A percentile compares a stretch with the other conserved stretches of the same genome.
phyloP scores from a whole-genome alignment of 306 rosid species.

The Cucumis sativus region DNA sequence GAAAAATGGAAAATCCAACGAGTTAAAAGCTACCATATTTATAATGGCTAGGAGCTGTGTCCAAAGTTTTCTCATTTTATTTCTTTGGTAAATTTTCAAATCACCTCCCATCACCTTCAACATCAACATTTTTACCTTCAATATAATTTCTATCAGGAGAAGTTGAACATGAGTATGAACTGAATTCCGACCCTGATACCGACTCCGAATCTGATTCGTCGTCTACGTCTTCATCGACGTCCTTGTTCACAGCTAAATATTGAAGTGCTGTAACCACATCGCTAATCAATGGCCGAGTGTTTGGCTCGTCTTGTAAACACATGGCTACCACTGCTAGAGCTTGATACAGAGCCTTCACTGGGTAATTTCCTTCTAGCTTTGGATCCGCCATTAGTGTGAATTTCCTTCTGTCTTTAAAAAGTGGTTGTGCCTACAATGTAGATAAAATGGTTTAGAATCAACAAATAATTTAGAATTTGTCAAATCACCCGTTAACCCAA shows the following conservation, averaged over 20 bases:
- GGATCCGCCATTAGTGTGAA: constrained; percentile 53
- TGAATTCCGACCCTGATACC: neutral
- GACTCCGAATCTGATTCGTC: neutral
- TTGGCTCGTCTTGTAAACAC: constrained; percentile 78
- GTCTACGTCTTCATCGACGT: constrained; percentile 12
- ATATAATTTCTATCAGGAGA: constrained; percentile 6
- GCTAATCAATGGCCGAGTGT: constrained; percentile 59
- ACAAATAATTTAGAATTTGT: neutral
- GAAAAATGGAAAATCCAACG: no score
- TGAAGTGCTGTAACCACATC: constrained; percentile 75
- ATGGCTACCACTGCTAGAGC: constrained; percentile 92
- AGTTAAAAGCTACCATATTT: no score
- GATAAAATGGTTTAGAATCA: neutral
- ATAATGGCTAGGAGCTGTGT: no score
- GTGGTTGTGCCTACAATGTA: constrained; percentile 63
- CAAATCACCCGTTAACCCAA: no score
- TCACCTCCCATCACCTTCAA: neutral
- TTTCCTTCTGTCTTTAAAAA: constrained; percentile 58
- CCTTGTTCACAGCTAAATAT: constrained; percentile 24
- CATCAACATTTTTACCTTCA: constrained; percentile 12
- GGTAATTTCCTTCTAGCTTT: constrained; percentile 47
- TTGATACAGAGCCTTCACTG: constrained; percentile 59
- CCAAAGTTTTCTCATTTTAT: neutral
- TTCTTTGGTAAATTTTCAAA: neutral
- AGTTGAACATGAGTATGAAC: neutral